phyloP scores from a whole-genome alignment of 1,139 yeast genomes.

The Protomyces pachydermus region DNA sequence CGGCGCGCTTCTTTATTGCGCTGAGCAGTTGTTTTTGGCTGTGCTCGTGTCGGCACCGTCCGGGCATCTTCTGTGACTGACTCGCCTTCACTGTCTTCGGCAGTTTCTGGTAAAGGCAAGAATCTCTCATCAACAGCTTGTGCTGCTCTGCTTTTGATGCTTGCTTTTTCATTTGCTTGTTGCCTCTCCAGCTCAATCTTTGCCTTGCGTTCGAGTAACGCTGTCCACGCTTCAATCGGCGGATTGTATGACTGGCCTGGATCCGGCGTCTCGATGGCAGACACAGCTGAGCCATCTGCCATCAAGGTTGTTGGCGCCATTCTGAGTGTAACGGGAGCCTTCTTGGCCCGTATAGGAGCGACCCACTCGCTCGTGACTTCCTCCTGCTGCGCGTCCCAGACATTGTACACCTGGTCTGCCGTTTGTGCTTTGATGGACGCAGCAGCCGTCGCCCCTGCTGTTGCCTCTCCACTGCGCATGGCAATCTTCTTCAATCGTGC shows the following conservation, averaged over 20 bases:
- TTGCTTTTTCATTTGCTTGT: conserved; percentile 50
- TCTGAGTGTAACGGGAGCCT: conserved; percentile 54
- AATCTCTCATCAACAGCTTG: conserved; percentile 42
- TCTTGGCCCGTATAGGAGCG: conserved; percentile 40
- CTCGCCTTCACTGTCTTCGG: conserved; percentile 43
- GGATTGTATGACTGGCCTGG: conserved; percentile 96
- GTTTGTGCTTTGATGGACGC: conserved; percentile 42
- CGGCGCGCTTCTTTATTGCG: conserved; percentile 54
- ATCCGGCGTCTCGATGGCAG: conserved; percentile 55
- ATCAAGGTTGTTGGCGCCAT: conserved; percentile 50
- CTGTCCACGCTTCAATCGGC: conserved; percentile 75
- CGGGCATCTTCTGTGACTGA: conserved; percentile 39
- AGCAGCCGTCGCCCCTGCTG: conserved; percentile 15
- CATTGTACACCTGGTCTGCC: conserved; percentile 50
- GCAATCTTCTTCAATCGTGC: conserved; percentile 69
- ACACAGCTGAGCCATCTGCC: conserved; percentile 31
- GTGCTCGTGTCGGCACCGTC: conserved; percentile 40
- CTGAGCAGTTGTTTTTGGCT: conserved; percentile 56
- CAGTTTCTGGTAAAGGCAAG: conserved; percentile 40
- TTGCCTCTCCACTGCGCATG: conserved; percentile 58
- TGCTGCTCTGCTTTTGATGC: conserved; percentile 45
- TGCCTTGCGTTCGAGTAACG: conserved; percentile 62
- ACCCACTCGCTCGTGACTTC: conserved; percentile 47
- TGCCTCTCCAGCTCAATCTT: conserved; percentile 59
- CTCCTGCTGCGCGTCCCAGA: conserved; percentile 8